Evolutionary conservation across 2,329 filamentous ascomycete species (phyloP), one percentile per base, ranked within the genome.

Genomic region (Lomentospora prolificans): DNA sequence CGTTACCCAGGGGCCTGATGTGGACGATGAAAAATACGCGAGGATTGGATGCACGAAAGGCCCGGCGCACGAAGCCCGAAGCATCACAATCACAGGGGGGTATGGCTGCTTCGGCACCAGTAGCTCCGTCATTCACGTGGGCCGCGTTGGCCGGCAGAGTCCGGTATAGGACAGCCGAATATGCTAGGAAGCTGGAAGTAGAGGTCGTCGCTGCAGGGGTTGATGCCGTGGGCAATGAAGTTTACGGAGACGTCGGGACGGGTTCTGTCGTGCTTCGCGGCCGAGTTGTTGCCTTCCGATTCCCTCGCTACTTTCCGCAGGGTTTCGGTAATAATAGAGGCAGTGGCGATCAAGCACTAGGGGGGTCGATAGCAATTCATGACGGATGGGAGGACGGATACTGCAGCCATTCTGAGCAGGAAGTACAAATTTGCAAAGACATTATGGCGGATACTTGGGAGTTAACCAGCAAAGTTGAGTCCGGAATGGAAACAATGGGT

Each of bases 1-100:
- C 65, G 27, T 3, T 65, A 0, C 56, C 62, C 1, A 55, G 57
- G 1, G 22, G 55, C 1, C n/a, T 65, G 1, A 59, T 59, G 1
- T 65, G 64, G 64, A 51, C 56, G 48, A 25, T 60, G 0, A 57
- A 61, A 22, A 25, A 25, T 22, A 22, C 46, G 3, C n/a, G 46
- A 3, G 46, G 46, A 17, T 10, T 50, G 10, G 46, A 28, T 28
- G 22, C 46, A 2, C 27, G 22, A 50, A 14, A 12, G 10, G 46
- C 46, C n/a, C 22, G 46, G 10, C 22, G 46, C 3, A 14, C 14
- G 25, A 50, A 50, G 46, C 22, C 46, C 22, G 22, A 50, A 3
- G 3, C 36, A 12, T 41, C 36, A 5, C 36, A 50, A 25, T 28
- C n/a, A 27, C 22, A 25, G 22, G 3, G 22, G 6, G 14, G 17